Evolutionary conservation across 164 flowering plant species (phyloP), one percentile per base, ranked within the genome.

Genomic region (Warburgia ugandensis): DNA sequence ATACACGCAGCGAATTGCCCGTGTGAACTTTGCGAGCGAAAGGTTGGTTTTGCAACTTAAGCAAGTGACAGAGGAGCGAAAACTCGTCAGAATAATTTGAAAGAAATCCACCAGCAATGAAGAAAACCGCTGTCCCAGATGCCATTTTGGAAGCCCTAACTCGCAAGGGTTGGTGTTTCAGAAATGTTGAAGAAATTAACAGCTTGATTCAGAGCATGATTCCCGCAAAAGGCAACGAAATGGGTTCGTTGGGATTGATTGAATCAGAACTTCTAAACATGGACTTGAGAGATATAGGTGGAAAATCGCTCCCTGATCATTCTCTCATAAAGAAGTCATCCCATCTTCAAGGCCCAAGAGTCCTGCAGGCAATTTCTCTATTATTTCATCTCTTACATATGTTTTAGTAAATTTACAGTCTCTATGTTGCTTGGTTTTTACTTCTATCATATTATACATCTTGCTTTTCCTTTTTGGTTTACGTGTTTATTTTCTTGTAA

Each of bases 251-350:
- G 11, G 68, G 68, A 48, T 59, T 74, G 3, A 29, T 81, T 11
- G 90, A 87, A 61, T 68, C 78, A 4, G 90, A 85, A 68, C 78
- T 91, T 16, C 52, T 72, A 8, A 79, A 91, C 68, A 63, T 64
- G 72, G 98, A 87, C 64, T 70, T 87, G 50, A 71, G 71, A 56
- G 65, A 71, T 22, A 60, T 87, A 53, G 95, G 95, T 10, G 92
- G 65, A 29, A 83, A 66, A 58, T 85, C 84, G 36, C 64, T 91
- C 55, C 90, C 95, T 16, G 84, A 84, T 38, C 50, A 71, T 39
- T 48, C 74, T 42, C 29, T 53, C 38, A 52, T 77, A 12, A 76
- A 79, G 43, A 78, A 69, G 33, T 50, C 71, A 9, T 64, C 85
- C 29, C 62, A 71, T 57, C 66, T 88, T 54, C 76, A 54, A 17